Conservation (phyloP, 2,329 filamentous ascomycete species). For the Cladorrhinum sp. region DNA sequence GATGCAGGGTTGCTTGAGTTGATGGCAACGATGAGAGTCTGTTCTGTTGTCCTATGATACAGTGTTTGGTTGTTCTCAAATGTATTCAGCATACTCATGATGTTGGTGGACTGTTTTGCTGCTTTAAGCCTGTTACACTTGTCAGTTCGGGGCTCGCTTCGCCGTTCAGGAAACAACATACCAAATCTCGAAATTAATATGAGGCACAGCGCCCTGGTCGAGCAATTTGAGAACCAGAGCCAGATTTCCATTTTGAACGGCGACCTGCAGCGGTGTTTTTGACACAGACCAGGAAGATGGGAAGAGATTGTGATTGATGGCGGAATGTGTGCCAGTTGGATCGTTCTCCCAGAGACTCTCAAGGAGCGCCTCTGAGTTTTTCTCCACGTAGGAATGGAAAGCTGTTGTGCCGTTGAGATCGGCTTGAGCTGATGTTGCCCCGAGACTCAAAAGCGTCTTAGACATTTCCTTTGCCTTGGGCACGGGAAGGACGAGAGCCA, state of each 20-base stretch:
- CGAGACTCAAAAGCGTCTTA: constrained; percentile 62
- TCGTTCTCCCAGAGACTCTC: constrained; percentile 55
- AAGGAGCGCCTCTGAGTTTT: constrained; percentile 46
- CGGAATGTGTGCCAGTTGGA: constrained; percentile 56
- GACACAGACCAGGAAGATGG: constrained; percentile 34
- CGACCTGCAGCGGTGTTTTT: constrained; percentile 47
- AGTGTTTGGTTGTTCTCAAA: constrained; percentile 47
- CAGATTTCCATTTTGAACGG: constrained; percentile 52
- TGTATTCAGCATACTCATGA: constrained; percentile 35
- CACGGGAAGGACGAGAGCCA: constrained; percentile 63
- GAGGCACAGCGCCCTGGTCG: constrained; percentile 56
- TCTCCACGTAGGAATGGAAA: constrained; percentile 62
- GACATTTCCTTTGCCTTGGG: constrained; percentile 65
- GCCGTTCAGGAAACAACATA: constrained; percentile 1
- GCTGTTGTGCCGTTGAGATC: constrained; percentile 63
- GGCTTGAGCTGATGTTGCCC: constrained; percentile 70
- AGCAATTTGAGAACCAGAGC: constrained; percentile 59
- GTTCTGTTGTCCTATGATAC: constrained; percentile 50
- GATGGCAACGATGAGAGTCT: constrained; percentile 65
- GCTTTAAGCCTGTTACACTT: constrained; percentile 47
- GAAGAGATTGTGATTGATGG: constrained; percentile 63
- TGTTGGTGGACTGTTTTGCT: constrained; percentile 43
- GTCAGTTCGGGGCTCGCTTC: background rate
- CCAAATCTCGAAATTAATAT: constrained; percentile 62
- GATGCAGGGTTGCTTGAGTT: constrained; percentile 46